Evolutionary conservation across 2,329 filamentous ascomycete species (phyloP).

Genomic region (Fusarium liriodendri): DNA sequence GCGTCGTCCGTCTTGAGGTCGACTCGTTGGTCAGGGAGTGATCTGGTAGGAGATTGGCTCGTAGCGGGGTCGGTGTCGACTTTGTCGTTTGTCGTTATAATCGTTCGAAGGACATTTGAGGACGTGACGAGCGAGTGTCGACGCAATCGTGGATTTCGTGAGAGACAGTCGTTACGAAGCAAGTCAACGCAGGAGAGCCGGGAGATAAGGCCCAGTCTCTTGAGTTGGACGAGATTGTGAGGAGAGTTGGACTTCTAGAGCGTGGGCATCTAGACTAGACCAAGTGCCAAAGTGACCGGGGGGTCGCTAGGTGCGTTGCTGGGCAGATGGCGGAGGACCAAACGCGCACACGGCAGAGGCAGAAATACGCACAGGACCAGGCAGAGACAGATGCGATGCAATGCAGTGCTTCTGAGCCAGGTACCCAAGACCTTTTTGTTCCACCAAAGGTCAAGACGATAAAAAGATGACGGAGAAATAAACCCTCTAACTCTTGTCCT

Average conservation of each 20-base stretch:
- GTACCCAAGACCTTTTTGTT: slow-evolving; percentile 1
- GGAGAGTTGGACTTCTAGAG: slow-evolving; percentile 4
- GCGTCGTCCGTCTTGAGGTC: slow-evolving; percentile 18
- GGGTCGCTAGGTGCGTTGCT: slow-evolving; percentile 37
- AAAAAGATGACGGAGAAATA: slow-evolving; percentile 29
- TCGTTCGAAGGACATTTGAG: slow-evolving; percentile 49
- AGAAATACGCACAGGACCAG: slow-evolving; percentile 36
- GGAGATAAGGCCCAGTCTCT: slow-evolving; percentile 30
- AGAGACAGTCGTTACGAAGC: slow-evolving; percentile 33
- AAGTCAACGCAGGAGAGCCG: slow-evolving; percentile 16
- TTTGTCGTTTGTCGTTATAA: slow-evolving; percentile 46
- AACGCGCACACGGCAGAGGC: slow-evolving; percentile 32
- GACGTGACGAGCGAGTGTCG: slow-evolving; percentile 37
- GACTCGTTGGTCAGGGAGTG: slow-evolving; percentile 25
- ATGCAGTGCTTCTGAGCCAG: background rate
- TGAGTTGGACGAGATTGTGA: slow-evolving; percentile 32
- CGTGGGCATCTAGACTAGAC: slow-evolving; percentile 19
- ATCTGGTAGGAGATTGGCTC: slow-evolving; percentile 33
- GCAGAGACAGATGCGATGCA: background rate
- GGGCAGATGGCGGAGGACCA: slow-evolving; percentile 39
- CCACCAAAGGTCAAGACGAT: slow-evolving; percentile 25
- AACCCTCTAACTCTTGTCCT: slow-evolving; percentile 21
- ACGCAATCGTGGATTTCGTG: slow-evolving; percentile 29
- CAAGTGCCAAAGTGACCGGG: slow-evolving; percentile 36
- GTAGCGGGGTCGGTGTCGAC: slow-evolving; percentile 43